Conservation (phyloP, 2,329 filamentous ascomycete genomes). For the Pestalotiopsis sp. region DNA sequence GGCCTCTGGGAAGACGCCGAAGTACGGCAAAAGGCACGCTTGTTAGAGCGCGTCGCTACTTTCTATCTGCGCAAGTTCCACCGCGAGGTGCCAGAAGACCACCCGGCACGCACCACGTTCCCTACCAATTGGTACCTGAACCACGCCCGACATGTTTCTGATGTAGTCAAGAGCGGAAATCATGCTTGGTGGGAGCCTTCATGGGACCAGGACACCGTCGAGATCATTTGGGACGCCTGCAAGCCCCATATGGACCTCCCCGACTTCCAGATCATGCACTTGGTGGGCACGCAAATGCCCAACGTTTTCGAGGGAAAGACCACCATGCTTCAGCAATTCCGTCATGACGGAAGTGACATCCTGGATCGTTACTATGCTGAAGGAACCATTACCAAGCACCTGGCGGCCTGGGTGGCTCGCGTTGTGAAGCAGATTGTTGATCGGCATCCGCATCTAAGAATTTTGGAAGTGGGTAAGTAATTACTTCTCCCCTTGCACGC, state of each 20-base stretch:
- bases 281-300: not conserved
- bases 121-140: constrained; percentile 17
- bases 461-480: constrained; percentile 19
- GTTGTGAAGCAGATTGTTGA: constrained; percentile 16
- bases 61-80: constrained; percentile 21
- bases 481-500: not conserved
- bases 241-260: constrained; percentile 4
- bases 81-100: constrained; percentile 13
- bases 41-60: constrained; percentile 17
- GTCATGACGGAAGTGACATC: not conserved
- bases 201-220: constrained; percentile 18
- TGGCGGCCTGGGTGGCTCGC: not conserved
- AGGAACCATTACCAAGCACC: constrained; percentile 8
- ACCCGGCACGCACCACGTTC: not conserved
- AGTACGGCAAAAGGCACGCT: constrained; percentile 5
- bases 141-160: constrained; percentile 17
- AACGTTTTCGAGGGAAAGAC: not conserved
- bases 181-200: constrained; percentile 13
- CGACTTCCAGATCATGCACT: constrained; percentile 17
- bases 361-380: constrained; percentile 15
- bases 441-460: constrained; percentile 18
- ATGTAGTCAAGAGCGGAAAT: constrained; percentile 7
- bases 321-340: constrained; percentile 2
- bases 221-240: constrained; percentile 14
- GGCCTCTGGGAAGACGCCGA: constrained; percentile 2